Conservation (phyloP, 2,329 filamentous ascomycete species). For the Erysiphe neolycopersici region DNA sequence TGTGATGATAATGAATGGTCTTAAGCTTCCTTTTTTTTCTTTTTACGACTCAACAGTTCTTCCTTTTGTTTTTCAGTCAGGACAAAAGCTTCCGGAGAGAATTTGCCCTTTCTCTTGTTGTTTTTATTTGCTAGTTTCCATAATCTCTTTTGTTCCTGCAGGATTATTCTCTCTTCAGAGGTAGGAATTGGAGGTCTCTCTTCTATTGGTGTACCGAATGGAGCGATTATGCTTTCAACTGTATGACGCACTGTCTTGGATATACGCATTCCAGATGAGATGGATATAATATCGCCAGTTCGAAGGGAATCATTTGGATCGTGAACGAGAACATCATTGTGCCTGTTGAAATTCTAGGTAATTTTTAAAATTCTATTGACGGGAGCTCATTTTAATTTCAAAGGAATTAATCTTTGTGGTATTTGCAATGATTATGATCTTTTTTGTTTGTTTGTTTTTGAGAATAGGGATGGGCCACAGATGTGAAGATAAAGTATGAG, state of each 20-base stretch:
- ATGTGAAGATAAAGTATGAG: background rate
- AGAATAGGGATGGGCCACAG: background rate
- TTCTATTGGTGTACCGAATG: slow-evolving; percentile 34
- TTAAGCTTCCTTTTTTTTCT: too few relatives aligned
- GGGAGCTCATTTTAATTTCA: background rate
- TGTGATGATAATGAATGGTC: too few relatives aligned
- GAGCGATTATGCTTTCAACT: slow-evolving; percentile 48
- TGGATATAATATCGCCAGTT: slow-evolving; percentile 48
- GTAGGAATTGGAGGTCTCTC: slow-evolving; percentile 38
- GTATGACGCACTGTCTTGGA: slow-evolving; percentile 45
- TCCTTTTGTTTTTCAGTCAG: too few relatives aligned
- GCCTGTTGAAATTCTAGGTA: slow-evolving; percentile 33
- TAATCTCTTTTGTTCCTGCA: slow-evolving; percentile 21
- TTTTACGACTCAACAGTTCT: too few relatives aligned
- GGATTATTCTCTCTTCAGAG: slow-evolving; percentile 29
- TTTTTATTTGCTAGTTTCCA: too few relatives aligned
- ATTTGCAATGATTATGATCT: background rate
- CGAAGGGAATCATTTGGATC: slow-evolving; percentile 50
- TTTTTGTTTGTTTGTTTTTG: background rate
- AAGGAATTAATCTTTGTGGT: too few relatives aligned
- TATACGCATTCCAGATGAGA: slow-evolving; percentile 36
- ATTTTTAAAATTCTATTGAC: background rate
- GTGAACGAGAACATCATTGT: slow-evolving; percentile 43
- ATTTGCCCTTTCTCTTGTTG: too few relatives aligned
- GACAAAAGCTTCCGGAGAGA: too few relatives aligned